phyloP scores from a whole-genome alignment of 352 stramenopile species.

The Phytophthora syringae region DNA sequence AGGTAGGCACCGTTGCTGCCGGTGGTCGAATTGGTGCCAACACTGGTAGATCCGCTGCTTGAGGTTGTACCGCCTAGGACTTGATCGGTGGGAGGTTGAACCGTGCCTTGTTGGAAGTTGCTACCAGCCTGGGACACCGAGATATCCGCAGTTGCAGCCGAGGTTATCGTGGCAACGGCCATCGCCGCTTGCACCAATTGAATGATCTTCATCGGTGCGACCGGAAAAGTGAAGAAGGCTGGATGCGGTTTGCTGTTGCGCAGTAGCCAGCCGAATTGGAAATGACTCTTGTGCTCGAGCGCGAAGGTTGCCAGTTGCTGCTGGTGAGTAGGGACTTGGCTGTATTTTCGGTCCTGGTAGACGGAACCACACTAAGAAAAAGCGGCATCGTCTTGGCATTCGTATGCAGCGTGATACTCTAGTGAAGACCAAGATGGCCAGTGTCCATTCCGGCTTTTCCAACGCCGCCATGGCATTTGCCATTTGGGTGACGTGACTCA shows the following conservation, averaged over 20 bases:
- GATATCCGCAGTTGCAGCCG: constrained; percentile 15
- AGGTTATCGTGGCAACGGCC: constrained; percentile 6
- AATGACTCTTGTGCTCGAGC: constrained; percentile 28
- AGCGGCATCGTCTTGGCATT: constrained; percentile 18
- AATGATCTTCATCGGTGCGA: constrained; percentile 34
- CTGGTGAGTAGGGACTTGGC: constrained; percentile 9
- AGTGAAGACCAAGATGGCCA: constrained; percentile 26
- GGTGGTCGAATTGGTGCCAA: constrained; percentile 14
- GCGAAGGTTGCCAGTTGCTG: constrained; percentile 13
- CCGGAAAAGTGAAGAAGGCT: constrained; percentile 7
- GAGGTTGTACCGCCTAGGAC: constrained; percentile 1
- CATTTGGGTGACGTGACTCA: constrained; percentile 10
- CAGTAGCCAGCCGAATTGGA: constrained; percentile 32
- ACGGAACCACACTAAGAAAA: constrained; percentile 26
- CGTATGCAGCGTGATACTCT: constrained; percentile 18
- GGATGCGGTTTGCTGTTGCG: constrained; percentile 17
- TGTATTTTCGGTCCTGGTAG: constrained; percentile 16
- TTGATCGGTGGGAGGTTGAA: constrained; percentile 10
- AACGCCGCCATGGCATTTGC: not conserved
- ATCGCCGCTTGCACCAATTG: constrained; percentile 32
- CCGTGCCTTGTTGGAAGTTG: constrained; percentile 30
- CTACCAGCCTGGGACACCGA: constrained; percentile 28
- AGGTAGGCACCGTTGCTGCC: constrained; percentile 30
- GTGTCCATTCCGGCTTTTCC: constrained; percentile 22
- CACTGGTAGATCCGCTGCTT: constrained; percentile 8